Evolutionary conservation across 2,329 filamentous ascomycete genomes (phyloP).

Genomic region (Magnaporthales sp.): DNA sequence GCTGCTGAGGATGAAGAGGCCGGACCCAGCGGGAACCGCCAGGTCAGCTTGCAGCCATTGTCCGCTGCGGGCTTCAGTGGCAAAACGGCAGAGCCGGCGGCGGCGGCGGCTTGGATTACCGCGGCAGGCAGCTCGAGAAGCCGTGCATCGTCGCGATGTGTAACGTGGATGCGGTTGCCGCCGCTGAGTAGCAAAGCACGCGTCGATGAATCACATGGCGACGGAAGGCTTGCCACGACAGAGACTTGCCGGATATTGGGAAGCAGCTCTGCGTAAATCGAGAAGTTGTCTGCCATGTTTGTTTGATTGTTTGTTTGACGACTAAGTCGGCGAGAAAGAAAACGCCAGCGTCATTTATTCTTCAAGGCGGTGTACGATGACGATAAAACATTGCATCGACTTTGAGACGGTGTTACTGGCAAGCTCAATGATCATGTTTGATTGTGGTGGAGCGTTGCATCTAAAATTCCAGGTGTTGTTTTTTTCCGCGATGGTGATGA

Average conservation of each 20-base stretch:
- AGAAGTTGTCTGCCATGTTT: constrained; percentile 3
- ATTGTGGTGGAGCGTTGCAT: neutral
- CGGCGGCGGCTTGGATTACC: constrained; percentile 18
- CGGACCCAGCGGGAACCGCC: constrained; percentile 38
- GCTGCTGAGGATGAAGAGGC: constrained; percentile 16
- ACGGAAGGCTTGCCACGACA: constrained; percentile 41
- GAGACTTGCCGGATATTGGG: constrained; percentile 57
- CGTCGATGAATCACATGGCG: constrained; percentile 32
- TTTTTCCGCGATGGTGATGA: neutral
- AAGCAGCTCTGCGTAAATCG: constrained; percentile 56
- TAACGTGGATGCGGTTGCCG: constrained; percentile 35
- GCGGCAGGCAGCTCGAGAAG: constrained; percentile 33
- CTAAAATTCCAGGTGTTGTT: neutral
- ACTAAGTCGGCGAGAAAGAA: neutral
- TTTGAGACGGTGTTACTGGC: neutral
- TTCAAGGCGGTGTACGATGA: neutral
- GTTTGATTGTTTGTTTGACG: constrained; percentile 3
- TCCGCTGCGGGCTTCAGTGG: constrained; percentile 12
- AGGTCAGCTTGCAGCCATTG: constrained; percentile 28
- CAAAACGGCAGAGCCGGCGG: constrained; percentile 26
- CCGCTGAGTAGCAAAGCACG: constrained; percentile 32
- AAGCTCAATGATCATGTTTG: neutral
- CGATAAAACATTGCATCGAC: neutral
- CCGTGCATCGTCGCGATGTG: constrained; percentile 30
- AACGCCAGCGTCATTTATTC: neutral